phyloP scores from a whole-genome alignment of 2,329 filamentous ascomycete genomes.

The Tolypocladium inflatum region DNA sequence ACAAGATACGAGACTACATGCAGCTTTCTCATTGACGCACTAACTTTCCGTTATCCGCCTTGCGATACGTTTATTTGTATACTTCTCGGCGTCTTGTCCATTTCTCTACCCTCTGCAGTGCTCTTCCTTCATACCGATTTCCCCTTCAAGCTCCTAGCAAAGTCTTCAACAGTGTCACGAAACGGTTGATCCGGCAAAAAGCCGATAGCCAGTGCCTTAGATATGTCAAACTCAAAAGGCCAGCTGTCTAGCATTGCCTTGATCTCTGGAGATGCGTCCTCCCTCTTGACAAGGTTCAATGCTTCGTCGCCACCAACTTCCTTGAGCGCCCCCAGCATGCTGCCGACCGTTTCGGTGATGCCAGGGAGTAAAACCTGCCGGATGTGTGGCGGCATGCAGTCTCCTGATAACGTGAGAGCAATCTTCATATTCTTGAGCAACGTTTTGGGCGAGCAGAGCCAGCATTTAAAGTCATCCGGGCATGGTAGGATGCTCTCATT shows the following conservation, averaged over 20 bases:
- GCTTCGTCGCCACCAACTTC: constrained; percentile 36
- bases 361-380: constrained; percentile 43
- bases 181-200: constrained; percentile 34
- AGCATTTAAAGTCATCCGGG: constrained; percentile 33
- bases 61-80: no score
- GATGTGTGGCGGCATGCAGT: constrained; percentile 20
- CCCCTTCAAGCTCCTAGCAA: constrained; percentile 10
- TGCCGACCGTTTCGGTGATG: constrained; percentile 39
- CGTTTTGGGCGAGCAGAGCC: constrained; percentile 42
- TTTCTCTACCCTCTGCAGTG: neutral
- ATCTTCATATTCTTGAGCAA: constrained; percentile 39
- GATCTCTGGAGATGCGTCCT: constrained; percentile 35
- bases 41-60: no score
- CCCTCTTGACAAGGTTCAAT: constrained; percentile 30
- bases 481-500: constrained; percentile 37
- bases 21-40: no score
- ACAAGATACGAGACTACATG: no score
- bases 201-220: constrained; percentile 42
- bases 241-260: constrained; percentile 43
- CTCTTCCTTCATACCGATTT: neutral
- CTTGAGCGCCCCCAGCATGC: constrained; percentile 42
- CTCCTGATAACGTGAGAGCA: constrained; percentile 28
- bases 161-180: constrained; percentile 20
- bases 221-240: constrained; percentile 41
- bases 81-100: no score